Conservation (phyloP, 306 rosid genomes). For the Trifolium dubium region DNA sequence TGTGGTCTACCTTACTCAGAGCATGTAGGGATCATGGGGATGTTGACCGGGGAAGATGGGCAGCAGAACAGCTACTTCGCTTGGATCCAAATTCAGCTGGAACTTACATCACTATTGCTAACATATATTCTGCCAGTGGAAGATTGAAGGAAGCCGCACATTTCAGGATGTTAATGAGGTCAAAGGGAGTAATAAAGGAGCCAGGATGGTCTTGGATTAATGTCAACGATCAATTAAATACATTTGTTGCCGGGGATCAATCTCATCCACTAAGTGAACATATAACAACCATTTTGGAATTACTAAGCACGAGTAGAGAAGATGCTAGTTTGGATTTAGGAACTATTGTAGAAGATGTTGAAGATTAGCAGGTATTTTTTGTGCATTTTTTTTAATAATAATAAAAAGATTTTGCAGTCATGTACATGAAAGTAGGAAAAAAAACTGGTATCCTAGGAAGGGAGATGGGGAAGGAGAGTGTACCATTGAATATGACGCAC, state of each 20-base stretch:
- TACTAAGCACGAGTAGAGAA: slow-evolving; percentile 51
- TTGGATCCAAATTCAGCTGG: slow-evolving; percentile 71
- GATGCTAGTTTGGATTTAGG: slow-evolving; percentile 42
- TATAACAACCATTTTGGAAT: slow-evolving; percentile 57
- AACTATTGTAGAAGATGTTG: slow-evolving; percentile 43
- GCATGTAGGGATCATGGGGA: slow-evolving; percentile 72
- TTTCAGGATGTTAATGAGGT: slow-evolving; percentile 70
- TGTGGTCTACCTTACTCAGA: slow-evolving; percentile 84
- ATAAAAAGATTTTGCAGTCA: background rate
- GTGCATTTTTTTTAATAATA: background rate
- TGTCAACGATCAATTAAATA: slow-evolving; percentile 55
- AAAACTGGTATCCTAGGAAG: background rate
- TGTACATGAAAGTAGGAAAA: background rate
- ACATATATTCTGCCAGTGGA: slow-evolving; percentile 71
- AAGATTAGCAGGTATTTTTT: slow-evolving; percentile 43
- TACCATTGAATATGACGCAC: background rate
- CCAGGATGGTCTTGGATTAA: slow-evolving; percentile 88
- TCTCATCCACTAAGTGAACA: slow-evolving; percentile 64
- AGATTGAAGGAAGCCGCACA: slow-evolving; percentile 74
- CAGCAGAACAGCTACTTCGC: slow-evolving; percentile 68
- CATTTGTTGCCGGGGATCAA: slow-evolving; percentile 67
- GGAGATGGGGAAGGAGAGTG: background rate
- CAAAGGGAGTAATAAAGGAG: slow-evolving; percentile 79
- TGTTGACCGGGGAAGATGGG: slow-evolving; percentile 61
- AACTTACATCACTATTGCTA: slow-evolving; percentile 74